Percentiles rank a stretch among this genome's conserved stretches.
Evolutionary conservation across 2,329 filamentous ascomycete genomes (phyloP).

Genomic region (Talaromyces sp.): DNA sequence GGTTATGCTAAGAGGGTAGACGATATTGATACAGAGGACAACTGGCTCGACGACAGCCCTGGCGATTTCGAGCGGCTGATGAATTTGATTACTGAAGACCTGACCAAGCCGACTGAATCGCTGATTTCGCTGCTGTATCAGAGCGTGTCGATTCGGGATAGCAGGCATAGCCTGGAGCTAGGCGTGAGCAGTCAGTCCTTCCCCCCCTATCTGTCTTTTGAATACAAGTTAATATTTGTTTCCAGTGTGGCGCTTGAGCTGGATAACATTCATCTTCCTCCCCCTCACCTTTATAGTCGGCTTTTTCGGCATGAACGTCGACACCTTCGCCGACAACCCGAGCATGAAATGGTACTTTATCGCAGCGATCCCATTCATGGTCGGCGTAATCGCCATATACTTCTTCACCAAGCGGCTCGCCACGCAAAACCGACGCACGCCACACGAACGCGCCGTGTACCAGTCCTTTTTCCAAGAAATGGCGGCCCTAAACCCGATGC

Average conservation of each 20-base stretch:
- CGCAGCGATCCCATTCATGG: constrained; percentile 40
- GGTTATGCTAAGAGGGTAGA: constrained; percentile 2
- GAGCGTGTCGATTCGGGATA: constrained; percentile 49
- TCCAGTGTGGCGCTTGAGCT: constrained; percentile 28
- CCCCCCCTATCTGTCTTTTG: too few relatives aligned
- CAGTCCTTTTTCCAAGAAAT: constrained; percentile 47
- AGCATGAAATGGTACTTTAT: constrained; percentile 50
- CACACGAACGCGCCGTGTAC: constrained; percentile 46
- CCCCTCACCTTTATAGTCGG: constrained; percentile 46
- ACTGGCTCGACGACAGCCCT: constrained; percentile 38
- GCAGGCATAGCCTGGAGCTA: constrained; percentile 45
- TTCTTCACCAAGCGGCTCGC: constrained; percentile 43
- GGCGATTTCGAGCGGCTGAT: constrained; percentile 43
- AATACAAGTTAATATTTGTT: not conserved
- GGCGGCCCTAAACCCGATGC: constrained; percentile 37
- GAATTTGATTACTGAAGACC: constrained; percentile 45
- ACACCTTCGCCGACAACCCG: constrained; percentile 39
- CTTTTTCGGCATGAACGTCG: constrained; percentile 45
- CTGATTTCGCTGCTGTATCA: constrained; percentile 51
- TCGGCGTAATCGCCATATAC: constrained; percentile 43
- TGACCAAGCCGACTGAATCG: constrained; percentile 47
- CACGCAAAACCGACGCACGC: constrained; percentile 36
- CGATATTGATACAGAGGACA: constrained; percentile 21
- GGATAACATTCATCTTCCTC: constrained; percentile 38
- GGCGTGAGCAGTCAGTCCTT: constrained; percentile 43